These are phyloP conservation scores for Cryptococcus sp. DNA, from an alignment of 1,284 basidiomycete species.

Conservation along the genomic window DNA sequence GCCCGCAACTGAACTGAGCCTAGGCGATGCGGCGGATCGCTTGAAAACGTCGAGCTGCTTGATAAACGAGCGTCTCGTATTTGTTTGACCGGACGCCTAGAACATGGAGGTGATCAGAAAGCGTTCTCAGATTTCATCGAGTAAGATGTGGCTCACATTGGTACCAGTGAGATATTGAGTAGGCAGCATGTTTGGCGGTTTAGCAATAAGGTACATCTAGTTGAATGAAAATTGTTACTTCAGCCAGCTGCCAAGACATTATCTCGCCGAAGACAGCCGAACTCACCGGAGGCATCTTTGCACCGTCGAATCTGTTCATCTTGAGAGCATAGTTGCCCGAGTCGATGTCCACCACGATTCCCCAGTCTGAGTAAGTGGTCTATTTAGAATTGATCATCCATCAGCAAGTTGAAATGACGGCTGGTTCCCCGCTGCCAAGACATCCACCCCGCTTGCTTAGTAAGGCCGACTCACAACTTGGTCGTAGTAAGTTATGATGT, in stretches of 20 bases:
- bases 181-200: constrained; percentile 55
- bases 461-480: constrained; percentile 53
- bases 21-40: constrained; percentile 25
- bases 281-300: constrained; percentile 51
- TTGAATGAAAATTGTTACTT: not conserved
- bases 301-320: constrained; percentile 51
- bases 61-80: constrained; percentile 30
- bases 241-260: not conserved
- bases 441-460: not conserved
- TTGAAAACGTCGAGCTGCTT: constrained; percentile 28
- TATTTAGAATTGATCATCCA: constrained; percentile 4
- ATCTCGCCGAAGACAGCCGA: not conserved
- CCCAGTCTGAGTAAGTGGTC: constrained; percentile 49
- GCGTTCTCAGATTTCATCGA: not conserved
- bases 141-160: constrained; percentile 35
- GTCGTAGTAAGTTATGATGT: constrained; percentile 81
- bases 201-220: constrained; percentile 48
- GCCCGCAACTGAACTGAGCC: too few species aligned
- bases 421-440: not conserved
- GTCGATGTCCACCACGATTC: constrained; percentile 45
- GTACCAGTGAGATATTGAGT: constrained; percentile 51
- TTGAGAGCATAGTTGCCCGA: constrained; percentile 44
- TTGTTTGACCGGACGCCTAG: constrained; percentile 38
- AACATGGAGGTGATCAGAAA: not conserved
- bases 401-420: not conserved